Conservation (phyloP, 768 basidiomycete species). For the Gloeostereum incarnatum region DNA sequence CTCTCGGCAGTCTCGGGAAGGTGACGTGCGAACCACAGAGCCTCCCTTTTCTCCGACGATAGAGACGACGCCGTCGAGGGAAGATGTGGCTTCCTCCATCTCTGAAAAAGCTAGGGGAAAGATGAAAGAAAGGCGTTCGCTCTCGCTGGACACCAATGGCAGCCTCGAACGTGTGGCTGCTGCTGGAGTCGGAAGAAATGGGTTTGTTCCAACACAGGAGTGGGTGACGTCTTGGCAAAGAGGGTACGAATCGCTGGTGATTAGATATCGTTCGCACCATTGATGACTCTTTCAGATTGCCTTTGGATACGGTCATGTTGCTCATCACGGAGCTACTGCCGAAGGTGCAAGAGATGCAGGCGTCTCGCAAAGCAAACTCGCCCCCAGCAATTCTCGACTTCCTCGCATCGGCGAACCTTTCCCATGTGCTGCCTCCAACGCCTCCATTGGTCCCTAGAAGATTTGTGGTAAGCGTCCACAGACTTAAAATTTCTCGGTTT, state of each 20-base stretch:
- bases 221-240: constrained; percentile 98
- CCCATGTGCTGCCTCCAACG: constrained; percentile 64
- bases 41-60: constrained; percentile 34
- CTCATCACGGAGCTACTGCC: constrained; percentile 84
- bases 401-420: constrained; percentile 58
- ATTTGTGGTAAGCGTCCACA: constrained; percentile 55
- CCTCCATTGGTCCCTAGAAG: constrained; percentile 58
- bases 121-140: constrained; percentile 65
- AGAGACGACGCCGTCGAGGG: constrained; percentile 21
- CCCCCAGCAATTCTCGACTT: constrained; percentile 67
- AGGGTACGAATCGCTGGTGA: constrained; percentile 43
- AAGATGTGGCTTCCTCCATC: constrained; percentile 12
- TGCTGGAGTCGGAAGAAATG: constrained; percentile 73
- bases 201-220: constrained; percentile 93
- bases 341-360: constrained; percentile 74
- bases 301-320: constrained; percentile 81
- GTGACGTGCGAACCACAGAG: constrained; percentile 23
- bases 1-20: constrained; percentile 10
- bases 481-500: not conserved
- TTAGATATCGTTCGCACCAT: constrained; percentile 3
- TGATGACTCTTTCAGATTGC: constrained; percentile 44
- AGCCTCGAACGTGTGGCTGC: constrained; percentile 59
- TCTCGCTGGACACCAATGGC: constrained; percentile 39
- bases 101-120: constrained; percentile 94
- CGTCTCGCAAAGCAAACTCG: constrained; percentile 53